A percentile compares a stretch with the other conserved stretches of the same genome.
These are phyloP conservation scores for Arthrocladium fulminans DNA, from an alignment of 2,329 filamentous ascomycete genomes.

Conservation along the genomic window DNA sequence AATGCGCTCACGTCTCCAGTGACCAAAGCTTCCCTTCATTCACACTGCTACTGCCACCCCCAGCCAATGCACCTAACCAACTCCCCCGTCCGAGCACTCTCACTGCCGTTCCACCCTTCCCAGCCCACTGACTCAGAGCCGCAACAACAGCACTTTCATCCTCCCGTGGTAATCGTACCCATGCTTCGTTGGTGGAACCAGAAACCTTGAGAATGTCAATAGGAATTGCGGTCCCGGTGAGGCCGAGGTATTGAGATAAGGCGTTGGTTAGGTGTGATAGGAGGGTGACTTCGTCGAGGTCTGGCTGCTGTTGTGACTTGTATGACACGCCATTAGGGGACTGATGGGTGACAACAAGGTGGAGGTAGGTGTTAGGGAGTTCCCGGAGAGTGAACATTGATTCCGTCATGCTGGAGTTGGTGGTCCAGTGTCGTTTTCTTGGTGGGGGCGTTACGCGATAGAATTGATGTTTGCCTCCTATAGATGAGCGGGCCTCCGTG, in stretches of 20 bases:
- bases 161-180: conserved; percentile 39
- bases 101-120: conserved; percentile 19
- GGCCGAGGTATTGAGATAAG: conserved; percentile 39
- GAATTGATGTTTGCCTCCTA: too few species aligned
- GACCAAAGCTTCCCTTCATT: conserved; percentile 14
- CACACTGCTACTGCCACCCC: conserved; percentile 8
- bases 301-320: neutral
- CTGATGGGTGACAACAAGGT: conserved; percentile 19
- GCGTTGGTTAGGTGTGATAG: conserved; percentile 38
- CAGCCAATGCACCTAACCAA: conserved; percentile 21
- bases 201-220: conserved; percentile 39
- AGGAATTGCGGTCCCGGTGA: conserved; percentile 38
- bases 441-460: too few species aligned
- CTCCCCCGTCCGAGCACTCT: conserved; percentile 16
- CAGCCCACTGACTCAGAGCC: conserved; percentile 38
- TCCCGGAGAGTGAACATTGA: conserved; percentile 22
- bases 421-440: too few species aligned
- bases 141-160: conserved; percentile 36
- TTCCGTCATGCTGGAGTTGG: conserved; percentile 12
- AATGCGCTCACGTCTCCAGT: conserved; percentile 7
- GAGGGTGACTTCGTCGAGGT: conserved; percentile 38
- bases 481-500: too few species aligned
- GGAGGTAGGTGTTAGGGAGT: conserved; percentile 26
- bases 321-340: neutral
- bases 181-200: conserved; percentile 25